Percentiles rank a stretch among this genome's conserved stretches.
Conservation (phyloP, 2,329 filamentous ascomycete species). For the Exserohilum turcica region DNA sequence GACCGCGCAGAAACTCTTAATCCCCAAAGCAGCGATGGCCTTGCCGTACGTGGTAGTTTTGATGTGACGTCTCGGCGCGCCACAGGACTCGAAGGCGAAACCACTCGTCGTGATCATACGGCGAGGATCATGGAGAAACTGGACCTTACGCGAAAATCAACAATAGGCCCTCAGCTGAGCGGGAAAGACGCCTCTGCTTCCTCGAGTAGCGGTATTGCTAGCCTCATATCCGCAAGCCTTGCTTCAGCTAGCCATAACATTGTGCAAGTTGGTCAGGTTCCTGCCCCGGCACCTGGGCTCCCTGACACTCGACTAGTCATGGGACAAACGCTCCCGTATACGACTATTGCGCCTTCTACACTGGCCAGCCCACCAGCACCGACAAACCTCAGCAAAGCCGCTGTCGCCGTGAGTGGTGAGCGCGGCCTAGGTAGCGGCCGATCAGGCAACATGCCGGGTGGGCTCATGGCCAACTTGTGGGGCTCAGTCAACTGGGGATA, state of each 20-base stretch:
- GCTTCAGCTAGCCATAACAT: slow-evolving; percentile 75
- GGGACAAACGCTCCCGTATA: slow-evolving; percentile 57
- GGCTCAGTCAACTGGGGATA: slow-evolving; percentile 83
- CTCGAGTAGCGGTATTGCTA: slow-evolving; percentile 73
- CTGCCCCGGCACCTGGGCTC: slow-evolving; percentile 42
- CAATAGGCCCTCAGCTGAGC: slow-evolving; percentile 58
- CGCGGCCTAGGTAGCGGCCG: slow-evolving; percentile 68
- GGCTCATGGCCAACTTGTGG: slow-evolving; percentile 92
- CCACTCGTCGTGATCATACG: slow-evolving; percentile 76
- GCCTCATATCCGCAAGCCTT: slow-evolving; percentile 80
- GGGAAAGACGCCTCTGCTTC: slow-evolving; percentile 50
- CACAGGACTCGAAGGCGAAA: slow-evolving; percentile 69
- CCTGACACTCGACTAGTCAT: slow-evolving; percentile 45
- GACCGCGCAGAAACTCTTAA: slow-evolving; percentile 71
- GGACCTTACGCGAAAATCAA: slow-evolving; percentile 82
- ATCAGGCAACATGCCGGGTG: slow-evolving; percentile 74
- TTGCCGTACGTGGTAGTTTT: slow-evolving; percentile 69
- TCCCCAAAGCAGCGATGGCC: slow-evolving; percentile 63
- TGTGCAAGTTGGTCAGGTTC: slow-evolving; percentile 66
- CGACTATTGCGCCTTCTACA: slow-evolving; percentile 78
- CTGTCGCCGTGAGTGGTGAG: slow-evolving; percentile 80
- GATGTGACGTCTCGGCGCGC: slow-evolving; percentile 65
- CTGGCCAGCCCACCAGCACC: slow-evolving; percentile 80
- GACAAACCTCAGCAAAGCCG: slow-evolving; percentile 84
- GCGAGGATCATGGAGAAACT: slow-evolving; percentile 91